A percentile compares a stretch with the other conserved stretches of the same genome.
Evolutionary conservation across 345 rosid species (phyloP).

Genomic region (Aquilaria yunnanensis): DNA sequence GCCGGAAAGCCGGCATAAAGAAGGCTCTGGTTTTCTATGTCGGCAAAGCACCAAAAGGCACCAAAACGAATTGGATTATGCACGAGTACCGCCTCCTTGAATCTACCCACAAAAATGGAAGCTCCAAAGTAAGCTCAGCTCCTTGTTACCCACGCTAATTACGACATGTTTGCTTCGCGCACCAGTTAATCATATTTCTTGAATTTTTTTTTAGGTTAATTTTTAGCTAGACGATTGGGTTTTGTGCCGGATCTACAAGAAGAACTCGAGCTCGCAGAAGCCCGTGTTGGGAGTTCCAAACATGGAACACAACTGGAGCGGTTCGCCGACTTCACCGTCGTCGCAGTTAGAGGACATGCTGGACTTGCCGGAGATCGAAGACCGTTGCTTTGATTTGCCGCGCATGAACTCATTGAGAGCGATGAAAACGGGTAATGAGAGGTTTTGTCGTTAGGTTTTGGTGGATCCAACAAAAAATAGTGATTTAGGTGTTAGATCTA

Average conservation of each 20-base stretch:
- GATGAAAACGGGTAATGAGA: no score
- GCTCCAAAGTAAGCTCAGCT: conserved; percentile 45
- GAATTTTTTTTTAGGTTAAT: not conserved
- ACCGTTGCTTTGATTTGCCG: conserved; percentile 40
- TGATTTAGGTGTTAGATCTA: no score
- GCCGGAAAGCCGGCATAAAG: conserved; percentile 84
- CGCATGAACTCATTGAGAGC: conserved; percentile 42
- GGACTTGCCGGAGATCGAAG: conserved; percentile 58
- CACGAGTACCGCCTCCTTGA: conserved; percentile 91
- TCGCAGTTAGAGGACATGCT: conserved; percentile 80
- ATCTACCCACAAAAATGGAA: conserved; percentile 45
- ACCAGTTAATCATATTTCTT: not conserved
- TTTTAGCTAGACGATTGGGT: conserved; percentile 95
- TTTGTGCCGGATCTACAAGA: conserved; percentile 83
- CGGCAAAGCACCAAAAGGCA: conserved; percentile 95
- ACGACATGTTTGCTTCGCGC: not conserved
- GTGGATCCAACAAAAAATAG: no score
- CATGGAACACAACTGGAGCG: conserved; percentile 60
- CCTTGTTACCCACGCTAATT: no score
- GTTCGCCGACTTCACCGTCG: conserved; percentile 55
- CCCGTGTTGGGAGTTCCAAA: conserved; percentile 31
- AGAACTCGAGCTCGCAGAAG: conserved; percentile 58
- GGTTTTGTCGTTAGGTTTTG: no score
- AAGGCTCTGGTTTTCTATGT: conserved; percentile 86
- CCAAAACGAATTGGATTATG: conserved; percentile 99